Base-by-base conservation (phyloP, 768 basidiomycete genomes). In the Russula vinacea region DNA sequence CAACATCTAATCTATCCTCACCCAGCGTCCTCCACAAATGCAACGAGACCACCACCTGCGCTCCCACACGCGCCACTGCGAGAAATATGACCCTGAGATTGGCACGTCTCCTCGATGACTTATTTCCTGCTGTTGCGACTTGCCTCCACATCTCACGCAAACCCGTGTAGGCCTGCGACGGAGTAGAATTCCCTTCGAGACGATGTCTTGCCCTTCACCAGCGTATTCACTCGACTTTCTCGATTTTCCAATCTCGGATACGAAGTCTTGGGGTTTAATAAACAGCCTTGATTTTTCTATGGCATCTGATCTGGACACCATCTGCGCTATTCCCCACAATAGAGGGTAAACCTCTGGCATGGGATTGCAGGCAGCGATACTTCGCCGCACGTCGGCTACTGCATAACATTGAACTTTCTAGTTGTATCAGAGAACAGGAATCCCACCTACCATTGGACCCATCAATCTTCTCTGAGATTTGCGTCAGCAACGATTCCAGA, bases 21-120 rank as follows among this genome's bases (percentile, higher is more conserved):
- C 58, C 90, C 89, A 92, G 11, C 73, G 69, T 11, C 90, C 90
- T 32, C 87, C 88, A 74, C 90, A 92, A 22, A 91, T 77, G 73
- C 90, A 92, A 29, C 79, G 79, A 26, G 70, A 72, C 37, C 72
- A 73, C 86, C 85, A 90, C 68, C 77, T 78, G 66, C 75, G 83
- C 73, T 87, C 84, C 87, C 88, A 92, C 22, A 79, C 75, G 56
- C 74, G 78, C 89, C 90, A 82, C 45, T 72, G 71, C 33, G 71
- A 78, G 61, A 76, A 80, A n/a, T 73, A 66, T 56, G 55, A n/a
- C 19, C 59, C 59, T 2, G 59, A 54, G 35, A 51, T 17, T 1
- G 55, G 8, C 1, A 24, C 76, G 76, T 50, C 52, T 70, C 57
- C 72, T 70, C 32, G 73, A 24, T 56, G 58, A 26, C 39, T 49